Evolutionary conservation across 805 yeast species (phyloP), one percentile per base, ranked within the genome.

Genomic region (Jamesozyma lodderae): DNA sequence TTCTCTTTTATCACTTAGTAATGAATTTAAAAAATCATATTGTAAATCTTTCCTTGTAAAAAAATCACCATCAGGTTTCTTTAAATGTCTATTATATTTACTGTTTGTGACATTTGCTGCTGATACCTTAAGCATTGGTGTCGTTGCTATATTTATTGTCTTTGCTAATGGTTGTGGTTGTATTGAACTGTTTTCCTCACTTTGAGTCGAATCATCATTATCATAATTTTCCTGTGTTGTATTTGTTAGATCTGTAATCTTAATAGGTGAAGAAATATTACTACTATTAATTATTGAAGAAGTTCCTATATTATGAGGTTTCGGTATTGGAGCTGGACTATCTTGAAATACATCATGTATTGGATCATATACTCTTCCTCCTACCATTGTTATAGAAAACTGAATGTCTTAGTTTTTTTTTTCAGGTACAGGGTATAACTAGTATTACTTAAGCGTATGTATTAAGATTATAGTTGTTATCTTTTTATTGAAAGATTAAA

Each of bases 11-110:
- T 86, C 81, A 49, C 71, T 68, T 51, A 90, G 81, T 8, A 90
- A 60, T 20, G 67, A 65, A 34, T 69, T 64, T 38, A 90, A 63
- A 47, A 88, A 84, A 47, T 81, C 87, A 59, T 78, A 82, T 59
- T 87, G 96, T 40, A 90, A 80, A 51, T 90, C 97, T 39, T 65
- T 71, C 35, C 97, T 69, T 81, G 92, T 83, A 41, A 88, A 77
- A 16, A 95, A 94, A 51, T 83, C 94, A 5, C 97, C 96, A 53
- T 90, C 97, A 15, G 77, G 70, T 55, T 88, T 90, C 60, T 90
- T 90, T 49, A 90, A 59, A 58, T 80, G 87, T 32, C 83, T 48
- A 28, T 33, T 45, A 27, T 49, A 49, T 31, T 44, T 43, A 22
- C 41, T 35, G 9, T 22, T n/a, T 13, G 28, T 31, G 6, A 33